Evolutionary conservation across 768 basidiomycete species (phyloP).

Genomic region (Piloderma croceum): DNA sequence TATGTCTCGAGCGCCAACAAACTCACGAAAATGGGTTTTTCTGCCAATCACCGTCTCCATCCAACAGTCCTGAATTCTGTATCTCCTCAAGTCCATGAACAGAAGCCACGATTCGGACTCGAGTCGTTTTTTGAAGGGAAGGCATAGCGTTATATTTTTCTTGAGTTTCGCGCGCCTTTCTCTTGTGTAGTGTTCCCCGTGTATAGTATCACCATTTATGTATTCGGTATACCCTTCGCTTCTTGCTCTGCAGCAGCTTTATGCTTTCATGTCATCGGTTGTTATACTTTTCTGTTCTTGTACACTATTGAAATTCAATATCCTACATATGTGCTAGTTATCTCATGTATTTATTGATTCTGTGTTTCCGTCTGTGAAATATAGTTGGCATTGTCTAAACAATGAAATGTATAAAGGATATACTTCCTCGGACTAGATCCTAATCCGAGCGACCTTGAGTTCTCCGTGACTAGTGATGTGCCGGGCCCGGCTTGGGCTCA

Average conservation of each 20-base stretch:
- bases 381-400: too few relatives aligned
- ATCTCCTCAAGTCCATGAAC: slow-evolving; percentile 37
- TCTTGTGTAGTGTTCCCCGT: slow-evolving; percentile 16
- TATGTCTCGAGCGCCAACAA: slow-evolving; percentile 54
- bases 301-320: too few relatives aligned
- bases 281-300: too few relatives aligned
- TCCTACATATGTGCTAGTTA: too few relatives aligned
- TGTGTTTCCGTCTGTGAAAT: too few relatives aligned
- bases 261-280: slow-evolving; percentile 9
- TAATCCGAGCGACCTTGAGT: too few relatives aligned
- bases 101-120: slow-evolving; percentile 22
- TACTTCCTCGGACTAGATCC: too few relatives aligned
- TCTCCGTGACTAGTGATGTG: too few relatives aligned
- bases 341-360: too few relatives aligned
- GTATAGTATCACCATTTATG: slow-evolving; percentile 34
- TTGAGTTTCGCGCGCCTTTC: slow-evolving; percentile 8
- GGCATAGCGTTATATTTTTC: slow-evolving; percentile 10
- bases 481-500: too few relatives aligned
- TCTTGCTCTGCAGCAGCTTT: slow-evolving; percentile 11
- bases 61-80: slow-evolving; percentile 16
- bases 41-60: slow-evolving; percentile 42
- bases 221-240: slow-evolving; percentile 23
- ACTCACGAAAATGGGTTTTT: slow-evolving; percentile 71
- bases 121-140: slow-evolving; percentile 38
- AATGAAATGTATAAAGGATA: too few relatives aligned